These are phyloP conservation scores for Biscutella laevigata DNA, from an alignment of 441 rosid genomes.

Conservation along the genomic window DNA sequence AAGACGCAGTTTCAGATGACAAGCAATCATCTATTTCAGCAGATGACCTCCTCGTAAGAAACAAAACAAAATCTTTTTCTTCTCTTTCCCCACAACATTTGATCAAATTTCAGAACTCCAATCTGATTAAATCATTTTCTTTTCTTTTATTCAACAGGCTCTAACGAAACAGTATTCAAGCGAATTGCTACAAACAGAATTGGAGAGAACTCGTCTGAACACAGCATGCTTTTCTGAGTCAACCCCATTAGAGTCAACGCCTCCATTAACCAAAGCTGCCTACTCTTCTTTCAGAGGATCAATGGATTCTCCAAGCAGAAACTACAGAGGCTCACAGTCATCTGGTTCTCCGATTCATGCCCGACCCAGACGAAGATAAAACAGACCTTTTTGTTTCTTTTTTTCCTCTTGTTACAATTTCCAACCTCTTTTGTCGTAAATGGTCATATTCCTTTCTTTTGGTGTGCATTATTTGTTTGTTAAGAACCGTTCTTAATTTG, in stretches of 20 bases:
- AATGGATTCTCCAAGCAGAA: slow-evolving; percentile 69
- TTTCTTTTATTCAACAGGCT: slow-evolving; percentile 35
- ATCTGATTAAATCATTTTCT: neutral
- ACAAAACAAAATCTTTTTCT: slow-evolving; percentile 21
- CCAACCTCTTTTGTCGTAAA: neutral
- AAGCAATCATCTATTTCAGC: slow-evolving; percentile 73
- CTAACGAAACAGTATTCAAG: slow-evolving; percentile 74
- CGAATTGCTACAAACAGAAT: slow-evolving; percentile 72
- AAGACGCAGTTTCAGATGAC: slow-evolving; percentile 76
- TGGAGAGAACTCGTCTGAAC: slow-evolving; percentile 86
- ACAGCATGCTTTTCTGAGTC: slow-evolving; percentile 84
- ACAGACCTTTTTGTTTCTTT: neutral
- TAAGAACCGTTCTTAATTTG: neutral
- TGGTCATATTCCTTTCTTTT: neutral
- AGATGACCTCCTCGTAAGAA: slow-evolving; percentile 85
- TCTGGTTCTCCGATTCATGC: slow-evolving; percentile 53
- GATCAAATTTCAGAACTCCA: neutral
- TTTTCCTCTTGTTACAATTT: neutral
- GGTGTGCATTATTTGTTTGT: neutral
- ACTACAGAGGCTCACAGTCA: slow-evolving; percentile 45
- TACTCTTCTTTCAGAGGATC: slow-evolving; percentile 51
- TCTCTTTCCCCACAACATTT: neutral
- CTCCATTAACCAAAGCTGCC: slow-evolving; percentile 55
- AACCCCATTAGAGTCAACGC: slow-evolving; percentile 50
- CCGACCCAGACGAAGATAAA: slow-evolving; percentile 54